Evolutionary conservation across 495 filamentous ascomycete species (phyloP), one percentile per base, ranked within the genome.

Genomic region (Cairneyella variabilis): DNA sequence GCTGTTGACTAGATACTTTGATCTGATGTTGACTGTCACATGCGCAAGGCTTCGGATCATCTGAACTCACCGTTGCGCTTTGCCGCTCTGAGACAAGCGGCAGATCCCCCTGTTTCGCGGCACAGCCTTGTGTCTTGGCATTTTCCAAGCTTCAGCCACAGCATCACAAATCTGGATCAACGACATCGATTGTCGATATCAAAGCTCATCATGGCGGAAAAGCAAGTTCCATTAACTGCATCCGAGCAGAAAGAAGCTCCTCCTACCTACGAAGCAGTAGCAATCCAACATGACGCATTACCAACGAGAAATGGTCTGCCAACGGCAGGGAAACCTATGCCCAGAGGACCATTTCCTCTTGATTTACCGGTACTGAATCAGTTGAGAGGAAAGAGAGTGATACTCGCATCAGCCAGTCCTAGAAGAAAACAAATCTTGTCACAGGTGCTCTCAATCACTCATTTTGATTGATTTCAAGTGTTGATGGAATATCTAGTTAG

Each of bases 321-420:
- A 14, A 51, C 53, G 17, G 21, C 57, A 42, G 18, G 17, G 14
- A 56, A 58, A 18, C 53, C 49, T 11, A 28, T 45, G 37, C 59
- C 53, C 40, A 52, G 56, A 18, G 71, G 70, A 2, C 75, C 76
- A 0, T 68, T 68, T 40, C 89, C 89, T 17, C 80, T 97, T 51
- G 67, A 85, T 58, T 79, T 97, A 3, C 91, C 95, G 7, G 79
- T 86, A 47, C 75, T 98, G 21, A 80, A 79, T 49, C 69, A 76
- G 63, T 79, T 97, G 44, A 78, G 83, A 58, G 75, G 72, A 37
- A 86, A 85, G 65, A 78, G 92, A 52, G 78, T 92, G 8, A 86
- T 98, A 60, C 84, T 98, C 9, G 93, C 93, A 57, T 95, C 89
- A 2, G 78, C 84, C 38, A 96, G 90, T 0, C 93, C 95, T 0